Conservation (phyloP, 2,329 filamentous ascomycete genomes). For the Colletotrichum camelliae region DNA sequence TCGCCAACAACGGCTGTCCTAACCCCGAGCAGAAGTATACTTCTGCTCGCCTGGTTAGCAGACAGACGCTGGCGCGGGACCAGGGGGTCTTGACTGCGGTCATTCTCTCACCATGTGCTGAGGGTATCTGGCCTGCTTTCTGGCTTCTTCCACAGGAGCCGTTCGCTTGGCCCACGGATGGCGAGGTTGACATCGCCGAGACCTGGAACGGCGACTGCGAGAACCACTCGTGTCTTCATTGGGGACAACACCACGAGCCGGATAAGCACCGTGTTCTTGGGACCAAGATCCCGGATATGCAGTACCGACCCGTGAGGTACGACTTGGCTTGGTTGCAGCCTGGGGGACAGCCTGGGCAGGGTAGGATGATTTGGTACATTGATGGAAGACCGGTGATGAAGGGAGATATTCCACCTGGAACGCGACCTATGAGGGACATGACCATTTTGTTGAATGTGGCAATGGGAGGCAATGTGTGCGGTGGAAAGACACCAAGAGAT, state of each 20-base stretch:
- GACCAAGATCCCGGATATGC: conserved; percentile 55
- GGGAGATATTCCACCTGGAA: conserved; percentile 55
- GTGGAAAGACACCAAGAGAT: conserved; percentile 53
- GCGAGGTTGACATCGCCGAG: conserved; percentile 66
- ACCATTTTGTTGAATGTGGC: conserved; percentile 64
- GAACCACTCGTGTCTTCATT: conserved; percentile 64
- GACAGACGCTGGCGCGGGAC: conserved; percentile 54
- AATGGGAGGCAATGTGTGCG: conserved; percentile 65
- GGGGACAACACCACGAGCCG: conserved; percentile 60
- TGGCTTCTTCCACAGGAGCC: conserved; percentile 65
- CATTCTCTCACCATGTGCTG: conserved; percentile 56
- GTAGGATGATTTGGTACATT: conserved; percentile 62
- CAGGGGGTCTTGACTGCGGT: conserved; percentile 58
- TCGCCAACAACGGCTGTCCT: conserved; percentile 40
- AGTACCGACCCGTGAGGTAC: conserved; percentile 51
- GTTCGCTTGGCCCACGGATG: conserved; percentile 63
- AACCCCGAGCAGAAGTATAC: conserved; percentile 53
- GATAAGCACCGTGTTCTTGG: conserved; percentile 62
- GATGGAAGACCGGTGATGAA: conserved; percentile 64
- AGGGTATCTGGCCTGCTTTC: conserved; percentile 66
- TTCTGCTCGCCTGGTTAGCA: conserved; percentile 59
- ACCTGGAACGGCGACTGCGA: conserved; percentile 63
- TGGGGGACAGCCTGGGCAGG: conserved; percentile 47
- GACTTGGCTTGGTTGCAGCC: conserved; percentile 62
- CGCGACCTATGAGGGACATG: conserved; percentile 60